Conservation (phyloP, 176 grass and related monocot species). For the Poa pratensis region DNA sequence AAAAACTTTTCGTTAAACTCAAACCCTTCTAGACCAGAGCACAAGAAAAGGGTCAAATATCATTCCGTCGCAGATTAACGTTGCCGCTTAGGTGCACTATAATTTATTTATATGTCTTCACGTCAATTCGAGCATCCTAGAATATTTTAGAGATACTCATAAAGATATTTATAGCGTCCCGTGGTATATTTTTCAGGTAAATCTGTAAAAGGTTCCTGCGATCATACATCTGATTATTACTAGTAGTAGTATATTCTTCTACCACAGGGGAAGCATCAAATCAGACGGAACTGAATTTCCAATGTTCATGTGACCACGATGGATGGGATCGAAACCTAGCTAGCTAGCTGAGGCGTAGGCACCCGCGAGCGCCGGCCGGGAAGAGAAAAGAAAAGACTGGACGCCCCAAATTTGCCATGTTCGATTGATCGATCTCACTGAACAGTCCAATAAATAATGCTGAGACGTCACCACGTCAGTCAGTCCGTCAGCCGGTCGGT, state of each 20-base stretch:
- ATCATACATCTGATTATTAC: no score
- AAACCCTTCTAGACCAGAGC: not conserved
- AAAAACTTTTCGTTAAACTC: not conserved
- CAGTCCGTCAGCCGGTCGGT: not conserved
- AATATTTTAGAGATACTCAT: not conserved
- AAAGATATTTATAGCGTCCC: no score
- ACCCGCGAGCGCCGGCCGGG: not conserved
- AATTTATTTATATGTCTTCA: not conserved
- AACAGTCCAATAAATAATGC: not conserved
- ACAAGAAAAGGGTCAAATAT: not conserved
- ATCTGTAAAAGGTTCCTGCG: not conserved
- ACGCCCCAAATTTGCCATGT: not conserved
- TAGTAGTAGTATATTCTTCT: not conserved
- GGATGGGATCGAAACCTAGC: not conserved
- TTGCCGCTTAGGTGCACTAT: no score
- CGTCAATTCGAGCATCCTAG: not conserved
- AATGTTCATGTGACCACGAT: not conserved
- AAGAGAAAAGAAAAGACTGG: not conserved
- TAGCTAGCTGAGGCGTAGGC: slow-evolving; percentile 7
- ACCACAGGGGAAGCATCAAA: not conserved
- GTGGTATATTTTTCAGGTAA: not conserved
- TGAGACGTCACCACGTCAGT: slow-evolving; percentile 4
- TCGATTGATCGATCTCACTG: not conserved
- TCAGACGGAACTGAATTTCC: not conserved
- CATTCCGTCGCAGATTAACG: no score